phyloP scores from a whole-genome alignment of 176 grass and related monocot genomes.

The Musa acuminata region DNA sequence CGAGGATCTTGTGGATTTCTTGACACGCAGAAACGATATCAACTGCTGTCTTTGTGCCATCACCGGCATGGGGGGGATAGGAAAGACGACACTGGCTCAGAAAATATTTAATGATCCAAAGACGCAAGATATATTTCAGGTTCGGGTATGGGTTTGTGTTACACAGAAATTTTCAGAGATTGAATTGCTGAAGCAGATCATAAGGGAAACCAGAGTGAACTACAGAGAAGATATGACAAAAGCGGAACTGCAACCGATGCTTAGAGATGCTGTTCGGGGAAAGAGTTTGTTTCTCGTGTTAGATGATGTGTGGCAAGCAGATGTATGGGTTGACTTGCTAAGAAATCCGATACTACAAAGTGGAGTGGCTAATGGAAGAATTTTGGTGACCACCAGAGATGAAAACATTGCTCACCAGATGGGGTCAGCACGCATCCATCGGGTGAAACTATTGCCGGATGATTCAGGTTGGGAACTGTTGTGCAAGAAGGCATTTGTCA shows the following conservation, averaged over 20 bases:
- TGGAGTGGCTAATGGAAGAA: background rate
- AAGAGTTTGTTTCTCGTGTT: constrained; percentile 30
- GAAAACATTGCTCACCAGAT: background rate
- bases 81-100: constrained; percentile 46
- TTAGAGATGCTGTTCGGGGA: background rate
- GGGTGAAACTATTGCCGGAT: background rate
- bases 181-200: constrained; percentile 22
- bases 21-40: background rate
- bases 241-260: constrained; percentile 4
- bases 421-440: background rate
- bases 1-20: constrained; percentile 14
- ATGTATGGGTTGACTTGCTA: constrained; percentile 18
- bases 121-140: constrained; percentile 12
- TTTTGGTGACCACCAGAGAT: constrained; percentile 26
- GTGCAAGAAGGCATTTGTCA: background rate
- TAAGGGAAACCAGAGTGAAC: background rate
- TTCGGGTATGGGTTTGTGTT: constrained; percentile 29
- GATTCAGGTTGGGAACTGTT: background rate
- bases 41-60: constrained; percentile 18
- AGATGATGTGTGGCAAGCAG: constrained; percentile 35
- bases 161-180: constrained; percentile 15
- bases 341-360: constrained; percentile 15
- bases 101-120: constrained; percentile 24
- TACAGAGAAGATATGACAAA: constrained; percentile 4
- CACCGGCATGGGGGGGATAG: constrained; percentile 37